Percentiles rank a stretch among this genome's conserved stretches.
These are phyloP conservation scores for Colletotrichum tropicale DNA, from an alignment of 2,329 filamentous ascomycete species.

Conservation along the genomic window DNA sequence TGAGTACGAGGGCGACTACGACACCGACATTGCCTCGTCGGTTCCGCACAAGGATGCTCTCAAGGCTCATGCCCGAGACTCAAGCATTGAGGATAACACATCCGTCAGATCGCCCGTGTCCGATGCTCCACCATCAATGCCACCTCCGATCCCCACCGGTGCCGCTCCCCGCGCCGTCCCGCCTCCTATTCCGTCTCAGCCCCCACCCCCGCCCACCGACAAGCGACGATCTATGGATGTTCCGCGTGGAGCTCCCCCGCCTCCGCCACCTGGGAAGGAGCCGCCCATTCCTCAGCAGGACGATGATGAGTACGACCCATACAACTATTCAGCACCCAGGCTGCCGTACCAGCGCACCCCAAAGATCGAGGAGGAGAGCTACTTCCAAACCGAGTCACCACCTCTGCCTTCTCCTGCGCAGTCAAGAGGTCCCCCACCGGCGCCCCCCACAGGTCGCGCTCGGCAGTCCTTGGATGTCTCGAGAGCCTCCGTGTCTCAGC, in stretches of 20 bases:
- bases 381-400: conserved; percentile 44
- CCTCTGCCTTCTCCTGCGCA: conserved; percentile 44
- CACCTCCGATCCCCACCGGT: conserved; percentile 61
- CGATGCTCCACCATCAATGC: conserved; percentile 48
- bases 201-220: conserved; percentile 56
- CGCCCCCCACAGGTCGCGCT: conserved; percentile 23
- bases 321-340: conserved; percentile 51
- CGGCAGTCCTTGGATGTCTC: conserved; percentile 71
- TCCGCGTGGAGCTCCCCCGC: conserved; percentile 73
- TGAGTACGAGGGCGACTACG: conserved; percentile 97
- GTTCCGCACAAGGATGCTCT: conserved; percentile 93
- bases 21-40: conserved; percentile 94
- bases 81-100: conserved; percentile 74
- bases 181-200: conserved; percentile 69
- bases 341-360: conserved; percentile 38
- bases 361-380: conserved; percentile 49
- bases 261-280: conserved; percentile 59
- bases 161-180: conserved; percentile 64
- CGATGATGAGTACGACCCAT: conserved; percentile 75
- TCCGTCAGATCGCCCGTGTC: conserved; percentile 60
- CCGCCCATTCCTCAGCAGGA: conserved; percentile 40
- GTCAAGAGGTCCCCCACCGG: conserved; percentile 7
- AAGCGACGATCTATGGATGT: conserved; percentile 71
- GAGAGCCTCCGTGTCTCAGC: conserved; percentile 47
- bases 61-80: conserved; percentile 79